A percentile compares a stretch with the other conserved stretches of the same genome.
Conservation (phyloP, 73 alveolate species). For the Blepharisma japonicum region DNA sequence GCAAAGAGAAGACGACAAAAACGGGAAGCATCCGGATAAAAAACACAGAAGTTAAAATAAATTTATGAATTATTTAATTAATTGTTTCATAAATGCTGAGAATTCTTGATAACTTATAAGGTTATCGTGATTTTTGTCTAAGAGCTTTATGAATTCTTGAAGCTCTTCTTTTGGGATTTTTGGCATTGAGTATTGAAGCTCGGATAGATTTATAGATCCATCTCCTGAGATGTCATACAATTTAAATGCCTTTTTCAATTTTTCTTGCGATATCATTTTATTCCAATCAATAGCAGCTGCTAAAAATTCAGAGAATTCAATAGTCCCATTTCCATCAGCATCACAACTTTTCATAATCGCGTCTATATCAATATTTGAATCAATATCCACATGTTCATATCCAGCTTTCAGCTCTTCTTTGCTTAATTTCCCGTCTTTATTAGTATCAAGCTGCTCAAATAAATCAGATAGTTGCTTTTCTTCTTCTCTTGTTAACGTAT, state of each 20-base stretch:
- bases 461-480: slow-evolving; percentile 46
- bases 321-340: slow-evolving; percentile 12
- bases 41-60: no score
- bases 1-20: no score
- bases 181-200: no score
- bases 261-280: neutral
- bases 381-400: slow-evolving; percentile 33
- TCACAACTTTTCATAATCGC: neutral
- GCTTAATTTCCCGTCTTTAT: slow-evolving; percentile 72
- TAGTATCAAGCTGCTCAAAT: slow-evolving; percentile 64
- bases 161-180: no score
- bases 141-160: no score
- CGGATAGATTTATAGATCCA: no score
- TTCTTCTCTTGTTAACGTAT: slow-evolving; percentile 45
- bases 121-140: no score
- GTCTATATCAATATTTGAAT: neutral
- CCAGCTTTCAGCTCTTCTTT: slow-evolving; percentile 76
- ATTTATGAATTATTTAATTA: no score
- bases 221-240: neutral
- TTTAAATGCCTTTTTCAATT: neutral
- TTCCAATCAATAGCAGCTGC: slow-evolving; percentile 24
- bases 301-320: neutral
- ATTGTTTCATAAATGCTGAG: no score
- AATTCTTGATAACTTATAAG: no score
- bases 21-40: no score